These are phyloP conservation scores for Exobasidium cylindrosporum DNA, from an alignment of 1,284 basidiomycete genomes.

Conservation along the genomic window DNA sequence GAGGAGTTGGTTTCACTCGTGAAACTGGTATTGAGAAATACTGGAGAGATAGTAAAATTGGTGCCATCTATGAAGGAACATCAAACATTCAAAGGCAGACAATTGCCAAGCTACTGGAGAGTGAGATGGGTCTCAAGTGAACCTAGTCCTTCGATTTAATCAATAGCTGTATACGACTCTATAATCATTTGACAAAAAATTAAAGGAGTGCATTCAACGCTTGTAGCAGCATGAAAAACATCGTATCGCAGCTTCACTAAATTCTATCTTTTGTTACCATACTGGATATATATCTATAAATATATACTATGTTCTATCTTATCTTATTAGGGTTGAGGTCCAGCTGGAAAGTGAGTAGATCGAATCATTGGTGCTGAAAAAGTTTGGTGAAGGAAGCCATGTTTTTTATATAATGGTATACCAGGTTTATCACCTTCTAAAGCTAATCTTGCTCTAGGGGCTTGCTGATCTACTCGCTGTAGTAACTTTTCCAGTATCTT, in stretches of 20 bases:
- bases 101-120: slow-evolving; percentile 68
- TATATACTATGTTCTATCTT: not conserved
- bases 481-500: not conserved
- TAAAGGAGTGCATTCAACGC: too few species aligned
- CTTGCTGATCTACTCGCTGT: not conserved
- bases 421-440: not conserved
- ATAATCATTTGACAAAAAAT: too few species aligned
- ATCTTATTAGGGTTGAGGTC: not conserved
- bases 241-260: too few species aligned
- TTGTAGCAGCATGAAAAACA: too few species aligned
- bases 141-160: too few species aligned
- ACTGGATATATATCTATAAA: not conserved
- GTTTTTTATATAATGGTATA: not conserved
- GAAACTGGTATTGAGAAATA: slow-evolving; percentile 81
- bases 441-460: not conserved
- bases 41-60: slow-evolving; percentile 74
- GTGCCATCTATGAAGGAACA: slow-evolving; percentile 20
- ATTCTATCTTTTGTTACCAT: not conserved
- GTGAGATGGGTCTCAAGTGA: slow-evolving; percentile 43
- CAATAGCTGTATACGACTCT: too few species aligned
- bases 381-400: not conserved
- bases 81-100: slow-evolving; percentile 90
- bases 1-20: slow-evolving; percentile 85
- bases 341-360: not conserved
- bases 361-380: slow-evolving; percentile 2